Percentiles rank a stretch among this genome's conserved stretches.
Evolutionary conservation across 768 basidiomycete genomes (phyloP).

Genomic region (Naganishia friedmannii): DNA sequence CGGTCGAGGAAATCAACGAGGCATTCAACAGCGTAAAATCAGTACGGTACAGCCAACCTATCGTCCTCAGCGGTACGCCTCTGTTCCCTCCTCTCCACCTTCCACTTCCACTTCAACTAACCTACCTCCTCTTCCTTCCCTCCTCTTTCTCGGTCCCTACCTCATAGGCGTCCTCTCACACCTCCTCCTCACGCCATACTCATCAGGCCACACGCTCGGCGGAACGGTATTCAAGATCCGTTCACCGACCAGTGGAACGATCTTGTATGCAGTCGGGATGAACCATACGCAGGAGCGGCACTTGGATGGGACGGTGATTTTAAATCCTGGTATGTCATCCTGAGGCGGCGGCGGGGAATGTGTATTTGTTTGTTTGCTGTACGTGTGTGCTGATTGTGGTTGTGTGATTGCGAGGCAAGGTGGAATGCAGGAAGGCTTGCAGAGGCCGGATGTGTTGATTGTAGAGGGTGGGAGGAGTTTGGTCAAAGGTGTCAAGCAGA

Average conservation of each 20-base stretch:
- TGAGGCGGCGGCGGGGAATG: no score
- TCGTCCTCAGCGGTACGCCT: constrained; percentile 78
- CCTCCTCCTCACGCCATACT: constrained; percentile 72
- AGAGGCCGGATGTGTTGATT: constrained; percentile 86
- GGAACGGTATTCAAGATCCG: constrained; percentile 98
- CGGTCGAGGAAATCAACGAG: constrained; percentile 78
- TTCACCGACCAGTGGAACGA: constrained; percentile 93
- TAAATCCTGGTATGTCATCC: constrained; percentile 49
- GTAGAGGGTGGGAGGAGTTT: constrained; percentile 83
- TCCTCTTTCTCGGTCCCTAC: constrained; percentile 1
- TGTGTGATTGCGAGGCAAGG: neutral
- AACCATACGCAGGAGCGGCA: constrained; percentile 96
- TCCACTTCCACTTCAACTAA: neutral
- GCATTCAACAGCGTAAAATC: constrained; percentile 90
- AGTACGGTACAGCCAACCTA: constrained; percentile 89
- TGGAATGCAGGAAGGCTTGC: constrained; percentile 51
- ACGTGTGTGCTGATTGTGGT: neutral
- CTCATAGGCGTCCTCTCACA: constrained; percentile 43
- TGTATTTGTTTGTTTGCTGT: no score
- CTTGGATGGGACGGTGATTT: constrained; percentile 85
- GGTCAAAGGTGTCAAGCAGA: constrained; percentile 71
- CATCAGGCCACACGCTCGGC: constrained; percentile 90
- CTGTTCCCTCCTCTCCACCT: neutral
- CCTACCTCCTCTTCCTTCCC: no score
- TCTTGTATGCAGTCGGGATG: constrained; percentile 88